A percentile compares a stretch with the other conserved stretches of the same genome.
phyloP scores from a whole-genome alignment of 202 grass and related monocot species.

The Cymbopogon flexuosus region DNA sequence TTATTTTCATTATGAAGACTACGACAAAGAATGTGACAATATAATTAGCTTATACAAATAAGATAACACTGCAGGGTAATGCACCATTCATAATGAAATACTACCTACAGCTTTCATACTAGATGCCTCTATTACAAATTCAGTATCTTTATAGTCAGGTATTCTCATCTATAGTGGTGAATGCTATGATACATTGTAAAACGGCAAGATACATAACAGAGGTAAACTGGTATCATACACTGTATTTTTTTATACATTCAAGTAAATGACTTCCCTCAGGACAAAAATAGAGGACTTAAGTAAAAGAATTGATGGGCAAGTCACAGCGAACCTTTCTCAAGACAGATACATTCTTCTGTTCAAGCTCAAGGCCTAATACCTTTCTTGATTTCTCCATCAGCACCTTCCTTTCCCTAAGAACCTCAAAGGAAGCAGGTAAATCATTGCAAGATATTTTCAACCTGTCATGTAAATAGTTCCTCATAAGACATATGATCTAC shows the following conservation, averaged over 20 bases:
- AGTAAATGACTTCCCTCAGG: neutral
- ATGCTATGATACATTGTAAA: constrained; percentile 31
- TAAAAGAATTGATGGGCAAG: constrained; percentile 25
- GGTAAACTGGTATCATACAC: constrained; percentile 17
- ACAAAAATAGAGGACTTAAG: neutral
- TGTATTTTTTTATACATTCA: constrained; percentile 27
- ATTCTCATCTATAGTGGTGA: constrained; percentile 13
- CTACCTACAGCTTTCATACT: constrained; percentile 16
- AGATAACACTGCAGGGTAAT: constrained; percentile 7
- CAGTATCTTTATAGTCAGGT: constrained; percentile 25
- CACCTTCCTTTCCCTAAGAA: constrained; percentile 17
- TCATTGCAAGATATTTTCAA: constrained; percentile 44
- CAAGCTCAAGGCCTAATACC: constrained; percentile 33
- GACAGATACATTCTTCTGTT: constrained; percentile 36
- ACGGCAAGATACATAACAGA: constrained; percentile 15
- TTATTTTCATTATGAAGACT: neutral
- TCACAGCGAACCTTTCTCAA: constrained; percentile 42
- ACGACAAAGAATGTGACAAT: neutral
- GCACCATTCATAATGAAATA: constrained; percentile 13
- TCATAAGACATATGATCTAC: constrained; percentile 10
- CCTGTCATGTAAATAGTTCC: constrained; percentile 23
- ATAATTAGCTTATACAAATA: constrained; percentile 15
- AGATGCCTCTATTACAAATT: constrained; percentile 32
- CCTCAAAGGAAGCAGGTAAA: constrained; percentile 37
- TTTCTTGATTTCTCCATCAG: constrained; percentile 30